Evolutionary conservation across 2,329 filamentous ascomycete species (phyloP).

Genomic region (Aureobasidium sp.): DNA sequence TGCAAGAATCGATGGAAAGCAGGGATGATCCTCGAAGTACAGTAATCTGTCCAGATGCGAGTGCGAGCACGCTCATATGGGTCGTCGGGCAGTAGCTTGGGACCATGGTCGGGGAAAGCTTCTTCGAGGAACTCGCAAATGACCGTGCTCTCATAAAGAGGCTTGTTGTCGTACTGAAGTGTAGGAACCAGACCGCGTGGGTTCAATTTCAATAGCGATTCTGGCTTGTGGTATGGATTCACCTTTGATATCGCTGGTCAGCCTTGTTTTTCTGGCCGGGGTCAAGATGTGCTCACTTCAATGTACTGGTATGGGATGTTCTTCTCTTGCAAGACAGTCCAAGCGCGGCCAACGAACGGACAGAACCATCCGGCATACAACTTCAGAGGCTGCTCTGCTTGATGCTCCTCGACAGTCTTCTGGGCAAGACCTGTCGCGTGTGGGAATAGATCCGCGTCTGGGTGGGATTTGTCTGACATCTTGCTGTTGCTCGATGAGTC

Average conservation of each 20-base stretch:
- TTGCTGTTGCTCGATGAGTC: background rate
- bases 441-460: constrained; percentile 37
- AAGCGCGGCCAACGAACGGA: constrained; percentile 57
- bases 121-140: constrained; percentile 72
- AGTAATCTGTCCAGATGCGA: constrained; percentile 66
- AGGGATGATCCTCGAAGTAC: constrained; percentile 57
- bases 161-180: constrained; percentile 46
- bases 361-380: constrained; percentile 39
- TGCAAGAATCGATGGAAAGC: constrained; percentile 56
- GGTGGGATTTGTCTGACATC: constrained; percentile 19
- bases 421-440: constrained; percentile 38
- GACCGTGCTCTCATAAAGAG: constrained; percentile 64
- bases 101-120: constrained; percentile 46
- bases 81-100: constrained; percentile 49
- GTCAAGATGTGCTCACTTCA: constrained; percentile 30
- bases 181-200: constrained; percentile 69
- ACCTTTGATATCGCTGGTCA: constrained; percentile 43
- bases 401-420: constrained; percentile 25
- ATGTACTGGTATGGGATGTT: constrained; percentile 55
- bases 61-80: constrained; percentile 57
- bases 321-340: constrained; percentile 68
- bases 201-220: constrained; percentile 60
- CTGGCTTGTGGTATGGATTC: constrained; percentile 67
- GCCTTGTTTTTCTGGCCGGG: background rate
- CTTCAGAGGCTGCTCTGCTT: constrained; percentile 24